phyloP scores from a whole-genome alignment of 176 grass and related monocot genomes.

The Zea mays region Zm-B73-REFERENCE-NAM-5.0 NC_050098.1:214355501-214356000 shows the following conservation, averaged over 20 bases:
- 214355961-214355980: constrained; percentile 92
- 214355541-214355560: constrained; percentile 1
- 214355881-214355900: constrained; percentile 39
- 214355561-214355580: constrained; percentile 1
- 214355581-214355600: constrained; percentile 9
- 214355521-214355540: constrained; percentile 19
- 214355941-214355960: constrained; percentile 84
- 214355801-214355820: constrained; percentile 14
- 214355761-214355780: constrained; percentile 20
- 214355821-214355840: not conserved
- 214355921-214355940: constrained; percentile 70
- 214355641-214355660: not conserved
- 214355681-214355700: not conserved
- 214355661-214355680: not conserved
- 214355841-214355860: constrained; percentile 5
- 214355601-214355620: constrained; percentile 19
- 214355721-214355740: not conserved
- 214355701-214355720: constrained; percentile 12
- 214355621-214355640: not conserved
- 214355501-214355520: constrained; percentile 45
- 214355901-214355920: constrained; percentile 39
- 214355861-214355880: not conserved
- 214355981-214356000: constrained; percentile 84
- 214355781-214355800: constrained; percentile 12
- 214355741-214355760: constrained; percentile 25